Conservation (phyloP, 2,329 filamentous ascomycete species). For the Xylariaceae sp. region DNA sequence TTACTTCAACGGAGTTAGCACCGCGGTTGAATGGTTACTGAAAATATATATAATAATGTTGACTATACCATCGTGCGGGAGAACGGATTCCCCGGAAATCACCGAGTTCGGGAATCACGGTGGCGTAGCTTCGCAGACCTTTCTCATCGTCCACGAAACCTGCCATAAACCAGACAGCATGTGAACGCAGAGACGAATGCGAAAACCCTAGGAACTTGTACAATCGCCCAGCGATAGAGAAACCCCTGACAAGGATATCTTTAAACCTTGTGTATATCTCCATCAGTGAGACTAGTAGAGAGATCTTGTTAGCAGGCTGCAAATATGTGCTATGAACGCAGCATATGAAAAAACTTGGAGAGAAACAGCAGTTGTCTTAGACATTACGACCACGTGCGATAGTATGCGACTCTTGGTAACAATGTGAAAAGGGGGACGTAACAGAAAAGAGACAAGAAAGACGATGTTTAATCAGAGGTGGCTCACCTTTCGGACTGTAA, state of each 20-base stretch:
- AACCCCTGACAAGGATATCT: slow-evolving; percentile 50
- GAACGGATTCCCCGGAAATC: slow-evolving; percentile 47
- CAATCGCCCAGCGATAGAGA: slow-evolving; percentile 57
- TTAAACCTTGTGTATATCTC: slow-evolving; percentile 57
- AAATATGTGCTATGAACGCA: neutral
- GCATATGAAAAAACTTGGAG: neutral
- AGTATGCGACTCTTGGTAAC: too few species aligned
- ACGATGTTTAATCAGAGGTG: neutral
- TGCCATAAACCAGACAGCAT: slow-evolving; percentile 61
- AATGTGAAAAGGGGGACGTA: neutral
- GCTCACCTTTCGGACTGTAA: slow-evolving; percentile 43
- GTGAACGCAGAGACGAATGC: slow-evolving; percentile 68
- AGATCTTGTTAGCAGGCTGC: neutral
- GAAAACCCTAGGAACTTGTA: slow-evolving; percentile 73
- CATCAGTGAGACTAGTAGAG: slow-evolving; percentile 38
- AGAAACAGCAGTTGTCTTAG: neutral
- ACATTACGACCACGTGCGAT: neutral
- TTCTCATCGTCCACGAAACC: slow-evolving; percentile 38
- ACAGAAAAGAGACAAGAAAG: neutral
- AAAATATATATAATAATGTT: neutral
- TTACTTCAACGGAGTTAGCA: slow-evolving; percentile 12
- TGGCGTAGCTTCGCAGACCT: slow-evolving; percentile 34
- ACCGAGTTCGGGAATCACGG: slow-evolving; percentile 46
- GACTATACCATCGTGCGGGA: slow-evolving; percentile 43
- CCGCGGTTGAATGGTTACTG: neutral